A percentile compares a stretch with the other conserved stretches of the same genome.
phyloP scores from a whole-genome alignment of 1,284 basidiomycete species.

The Exobasidium cylindrosporum region DNA sequence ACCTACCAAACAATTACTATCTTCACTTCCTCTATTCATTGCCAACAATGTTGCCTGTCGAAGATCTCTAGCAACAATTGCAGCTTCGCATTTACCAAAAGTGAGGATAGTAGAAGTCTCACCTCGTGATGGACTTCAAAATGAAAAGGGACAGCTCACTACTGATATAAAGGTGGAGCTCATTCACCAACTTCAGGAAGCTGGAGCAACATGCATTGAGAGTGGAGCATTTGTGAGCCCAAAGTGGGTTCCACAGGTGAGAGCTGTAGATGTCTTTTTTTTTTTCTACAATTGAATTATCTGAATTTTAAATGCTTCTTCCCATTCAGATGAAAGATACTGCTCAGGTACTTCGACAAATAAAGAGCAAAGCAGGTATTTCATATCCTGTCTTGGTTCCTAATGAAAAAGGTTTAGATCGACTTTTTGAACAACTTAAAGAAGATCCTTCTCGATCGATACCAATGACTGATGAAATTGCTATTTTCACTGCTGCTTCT shows the following conservation, averaged over 20 bases:
- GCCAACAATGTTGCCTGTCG: not conserved
- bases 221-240: constrained; percentile 82
- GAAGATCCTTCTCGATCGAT: not conserved
- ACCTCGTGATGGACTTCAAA: constrained; percentile 88
- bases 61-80: not conserved
- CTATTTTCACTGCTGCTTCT: constrained; percentile 84
- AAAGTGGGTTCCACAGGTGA: constrained; percentile 70
- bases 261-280: not conserved
- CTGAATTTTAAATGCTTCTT: too few species aligned
- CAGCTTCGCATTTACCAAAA: not conserved
- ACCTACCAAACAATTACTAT: too few species aligned
- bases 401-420: constrained; percentile 66
- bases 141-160: constrained; percentile 73
- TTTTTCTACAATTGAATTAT: too few species aligned
- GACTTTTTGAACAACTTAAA: constrained; percentile 24
- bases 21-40: too few species aligned
- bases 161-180: constrained; percentile 76
- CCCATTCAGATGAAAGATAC: constrained; percentile 34
- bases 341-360: constrained; percentile 61
- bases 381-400: constrained; percentile 83
- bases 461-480: constrained; percentile 73
- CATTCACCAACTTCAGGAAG: constrained; percentile 67
- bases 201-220: constrained; percentile 75
- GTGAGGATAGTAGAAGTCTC: constrained; percentile 79
- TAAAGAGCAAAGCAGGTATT: constrained; percentile 62